These are phyloP conservation scores for Fusarium sp. DNA, from an alignment of 2,329 filamentous ascomycete species.

Conservation along the genomic window DNA sequence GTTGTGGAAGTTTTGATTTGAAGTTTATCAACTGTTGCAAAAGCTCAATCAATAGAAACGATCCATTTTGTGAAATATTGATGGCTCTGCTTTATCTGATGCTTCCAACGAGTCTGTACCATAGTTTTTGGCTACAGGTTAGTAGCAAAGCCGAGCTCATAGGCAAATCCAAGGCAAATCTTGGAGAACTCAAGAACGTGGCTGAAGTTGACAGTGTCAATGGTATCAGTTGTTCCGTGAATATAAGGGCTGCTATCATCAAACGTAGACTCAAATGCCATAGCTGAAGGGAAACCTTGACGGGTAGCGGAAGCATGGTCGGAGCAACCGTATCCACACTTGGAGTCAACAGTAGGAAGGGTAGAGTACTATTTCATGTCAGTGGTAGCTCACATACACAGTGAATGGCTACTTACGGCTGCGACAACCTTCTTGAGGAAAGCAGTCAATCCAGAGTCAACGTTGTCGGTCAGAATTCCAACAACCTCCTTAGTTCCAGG, in stretches of 20 bases:
- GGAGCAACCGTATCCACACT: slow-evolving; percentile 72
- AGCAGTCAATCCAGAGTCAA: slow-evolving; percentile 53
- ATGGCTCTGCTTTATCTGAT: no score
- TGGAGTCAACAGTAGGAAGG: slow-evolving; percentile 60
- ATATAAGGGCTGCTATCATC: slow-evolving; percentile 76
- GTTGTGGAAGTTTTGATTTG: no score
- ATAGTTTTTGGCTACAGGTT: slow-evolving; percentile 12
- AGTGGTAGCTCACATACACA: rapidly evolving
- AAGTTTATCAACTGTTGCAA: no score
- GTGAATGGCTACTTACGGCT: slow-evolving; percentile 18
- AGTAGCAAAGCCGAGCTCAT: slow-evolving; percentile 67
- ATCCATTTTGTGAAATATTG: no score
- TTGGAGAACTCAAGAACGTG: slow-evolving; percentile 75
- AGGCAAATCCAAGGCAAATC: slow-evolving; percentile 62
- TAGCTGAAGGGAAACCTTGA: slow-evolving; percentile 74
- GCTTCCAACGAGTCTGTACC: no score
- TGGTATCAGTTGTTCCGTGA: slow-evolving; percentile 78
- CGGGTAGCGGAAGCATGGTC: slow-evolving; percentile 72
- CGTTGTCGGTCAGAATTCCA: slow-evolving; percentile 58
- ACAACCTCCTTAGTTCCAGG: slow-evolving; percentile 49
- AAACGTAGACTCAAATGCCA: slow-evolving; percentile 73
- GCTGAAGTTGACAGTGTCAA: slow-evolving; percentile 75
- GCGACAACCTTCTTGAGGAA: slow-evolving; percentile 57
- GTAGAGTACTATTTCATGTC: slow-evolving; percentile 48
- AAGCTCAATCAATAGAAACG: no score